Evolutionary conservation across 345 rosid species (phyloP).

Genomic region (Carallia pectinifolia): DNA sequence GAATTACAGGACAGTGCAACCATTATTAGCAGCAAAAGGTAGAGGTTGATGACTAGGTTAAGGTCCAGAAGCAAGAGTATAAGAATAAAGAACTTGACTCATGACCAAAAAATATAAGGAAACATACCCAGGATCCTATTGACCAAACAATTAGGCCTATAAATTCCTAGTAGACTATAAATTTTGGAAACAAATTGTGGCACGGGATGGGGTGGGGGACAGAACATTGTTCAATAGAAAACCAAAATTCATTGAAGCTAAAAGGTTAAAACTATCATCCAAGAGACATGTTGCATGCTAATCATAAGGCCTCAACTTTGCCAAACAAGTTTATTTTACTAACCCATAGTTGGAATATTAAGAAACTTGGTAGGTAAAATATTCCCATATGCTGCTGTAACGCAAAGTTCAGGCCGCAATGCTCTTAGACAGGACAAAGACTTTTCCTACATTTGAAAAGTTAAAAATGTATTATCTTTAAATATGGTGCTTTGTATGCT

Average conservation of each 20-base stretch:
- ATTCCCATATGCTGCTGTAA: constrained; percentile 96
- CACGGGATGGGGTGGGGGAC: no score
- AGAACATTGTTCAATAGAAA: no score
- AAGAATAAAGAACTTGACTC: no score
- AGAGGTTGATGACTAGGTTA: neutral
- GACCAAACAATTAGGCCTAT: no score
- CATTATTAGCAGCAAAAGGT: neutral
- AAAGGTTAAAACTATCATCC: constrained; percentile 1
- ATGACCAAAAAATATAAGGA: no score
- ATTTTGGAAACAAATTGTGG: no score
- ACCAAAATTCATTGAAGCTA: neutral
- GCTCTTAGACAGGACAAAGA: constrained; percentile 64
- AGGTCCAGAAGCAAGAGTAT: no score
- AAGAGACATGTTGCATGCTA: neutral
- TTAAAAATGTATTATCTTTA: constrained; percentile 1
- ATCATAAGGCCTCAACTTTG: neutral
- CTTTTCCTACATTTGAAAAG: constrained; percentile 45
- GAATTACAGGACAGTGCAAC: neutral
- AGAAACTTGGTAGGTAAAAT: constrained; percentile 85
- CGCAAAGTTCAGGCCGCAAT: constrained; percentile 85
- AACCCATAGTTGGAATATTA: constrained; percentile 73
- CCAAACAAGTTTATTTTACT: constrained; percentile 26
- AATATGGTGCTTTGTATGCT: neutral
- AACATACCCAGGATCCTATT: no score
- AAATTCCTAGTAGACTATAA: no score